Evolutionary conservation across 768 basidiomycete species (phyloP), one percentile per base, ranked within the genome.

Genomic region (Phlebiopsis gigantea): DNA sequence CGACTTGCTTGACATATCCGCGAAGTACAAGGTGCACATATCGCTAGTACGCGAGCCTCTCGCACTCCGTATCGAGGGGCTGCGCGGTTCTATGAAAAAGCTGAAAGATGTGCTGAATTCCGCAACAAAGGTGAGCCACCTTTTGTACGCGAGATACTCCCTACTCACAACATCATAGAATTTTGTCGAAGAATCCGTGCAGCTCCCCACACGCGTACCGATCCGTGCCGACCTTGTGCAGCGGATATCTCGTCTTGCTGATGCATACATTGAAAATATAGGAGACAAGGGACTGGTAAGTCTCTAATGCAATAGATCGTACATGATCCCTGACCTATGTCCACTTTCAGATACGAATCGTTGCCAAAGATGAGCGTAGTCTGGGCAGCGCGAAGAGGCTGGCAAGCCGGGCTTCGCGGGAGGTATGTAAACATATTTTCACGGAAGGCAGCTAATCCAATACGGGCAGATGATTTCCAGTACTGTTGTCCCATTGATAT

Each of bases 221-320:
- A 63, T 88, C 41, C 71, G 68, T 0, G 62, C 71, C 9, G 78
- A 80, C 53, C 59, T 82, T n/a, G 62, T 85, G 21, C 81, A 83
- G 58, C 77, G 75, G 25, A 81, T 91, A 57, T 91, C 90, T n/a
- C 82, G 85, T 52, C 56, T 81, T 19, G 77, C 86, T 6, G 82
- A 81, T 44, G 88, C 84, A 4, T 83, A 84, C 60, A 68, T 83
- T 4, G 84, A 88, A 65, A 77, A 76, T 57, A 63, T 75, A 25
- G 77, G 76, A 22, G 62, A 67, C 42, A 70, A 72, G 53, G 77
- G 79, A 57, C 73, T 76, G 69, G 85, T 82, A 60, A 57, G 68
- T 43, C 8, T 25, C 44, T 34, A 54, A 46, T n/a, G n/a, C n/a
- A n/a, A n/a, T n/a, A n/a, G n/a, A n/a, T n/a, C n/a, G n/a, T n/a